Evolutionary conservation across 73 alveolate species (phyloP).

Genomic region (Stentor roeselii): DNA sequence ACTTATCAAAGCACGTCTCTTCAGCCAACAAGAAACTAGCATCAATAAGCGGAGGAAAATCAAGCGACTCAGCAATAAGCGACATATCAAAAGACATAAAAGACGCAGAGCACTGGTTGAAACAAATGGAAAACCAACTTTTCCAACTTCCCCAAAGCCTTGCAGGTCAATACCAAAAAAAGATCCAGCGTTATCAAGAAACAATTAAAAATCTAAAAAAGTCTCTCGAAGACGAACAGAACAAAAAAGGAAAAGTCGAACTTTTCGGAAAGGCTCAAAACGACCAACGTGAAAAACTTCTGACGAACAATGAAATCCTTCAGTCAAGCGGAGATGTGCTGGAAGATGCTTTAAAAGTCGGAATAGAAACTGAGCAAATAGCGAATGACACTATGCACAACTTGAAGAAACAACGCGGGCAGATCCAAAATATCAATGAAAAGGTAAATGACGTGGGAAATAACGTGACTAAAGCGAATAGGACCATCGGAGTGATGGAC

Average conservation of each 20-base stretch:
- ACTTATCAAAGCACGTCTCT: slow-evolving; percentile 1
- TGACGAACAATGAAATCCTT: background rate
- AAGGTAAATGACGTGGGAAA: slow-evolving; percentile 24
- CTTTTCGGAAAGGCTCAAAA: background rate
- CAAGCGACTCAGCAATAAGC: background rate
- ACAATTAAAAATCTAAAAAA: background rate
- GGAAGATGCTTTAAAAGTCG: background rate
- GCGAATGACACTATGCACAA: slow-evolving; percentile 8
- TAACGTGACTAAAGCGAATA: slow-evolving; percentile 15
- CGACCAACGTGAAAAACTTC: background rate
- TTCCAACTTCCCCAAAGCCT: background rate
- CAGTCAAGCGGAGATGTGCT: slow-evolving; percentile 19
- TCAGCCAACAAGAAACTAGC: slow-evolving; percentile 11
- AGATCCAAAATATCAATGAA: slow-evolving; percentile 15
- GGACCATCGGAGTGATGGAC: slow-evolving; percentile 9
- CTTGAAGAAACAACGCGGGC: background rate
- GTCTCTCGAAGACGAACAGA: background rate
- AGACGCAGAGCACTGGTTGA: slow-evolving; percentile 23
- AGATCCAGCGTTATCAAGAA: background rate
- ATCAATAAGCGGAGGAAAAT: background rate
- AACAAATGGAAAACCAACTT: slow-evolving; percentile 20
- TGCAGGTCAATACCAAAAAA: background rate
- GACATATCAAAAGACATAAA: background rate
- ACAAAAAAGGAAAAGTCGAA: background rate
- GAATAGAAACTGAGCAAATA: slow-evolving; percentile 14